Conservation (phyloP, 75 land plant species). For the Cupressus sempervirens region DNA sequence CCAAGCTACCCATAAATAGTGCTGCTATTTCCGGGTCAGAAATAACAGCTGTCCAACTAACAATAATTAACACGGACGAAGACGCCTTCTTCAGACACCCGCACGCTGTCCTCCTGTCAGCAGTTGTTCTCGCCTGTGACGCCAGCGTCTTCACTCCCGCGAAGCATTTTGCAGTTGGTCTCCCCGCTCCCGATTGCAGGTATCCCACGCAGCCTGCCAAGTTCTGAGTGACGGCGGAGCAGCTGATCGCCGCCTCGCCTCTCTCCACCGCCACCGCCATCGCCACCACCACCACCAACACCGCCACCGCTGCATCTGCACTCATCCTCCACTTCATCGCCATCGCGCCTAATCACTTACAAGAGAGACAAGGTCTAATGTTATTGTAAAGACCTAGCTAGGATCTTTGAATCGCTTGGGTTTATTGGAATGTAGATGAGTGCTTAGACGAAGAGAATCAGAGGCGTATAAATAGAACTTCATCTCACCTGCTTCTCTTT, state of each 20-base stretch:
- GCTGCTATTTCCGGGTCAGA: no score
- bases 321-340: neutral
- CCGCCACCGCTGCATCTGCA: neutral
- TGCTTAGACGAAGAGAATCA: no score
- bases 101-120: conserved; percentile 28
- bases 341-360: neutral
- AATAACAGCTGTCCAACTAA: no score
- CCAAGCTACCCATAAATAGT: no score
- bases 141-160: conserved; percentile 32
- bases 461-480: no score
- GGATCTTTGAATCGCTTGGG: no score
- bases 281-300: neutral
- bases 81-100: conserved; percentile 29
- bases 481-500: no score
- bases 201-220: conserved; percentile 24
- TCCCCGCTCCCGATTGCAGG: conserved; percentile 22
- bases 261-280: neutral
- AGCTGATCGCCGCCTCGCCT: conserved; percentile 15
- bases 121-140: conserved; percentile 12
- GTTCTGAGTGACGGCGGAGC: conserved; percentile 16
- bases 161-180: conserved; percentile 34
- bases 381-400: no score
- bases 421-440: no score
- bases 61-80: no score
- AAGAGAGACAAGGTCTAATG: neutral